Evolutionary conservation across 2,329 filamentous ascomycete species (phyloP), one percentile per base, ranked within the genome.

Genomic region (Scytalidium sp.): DNA sequence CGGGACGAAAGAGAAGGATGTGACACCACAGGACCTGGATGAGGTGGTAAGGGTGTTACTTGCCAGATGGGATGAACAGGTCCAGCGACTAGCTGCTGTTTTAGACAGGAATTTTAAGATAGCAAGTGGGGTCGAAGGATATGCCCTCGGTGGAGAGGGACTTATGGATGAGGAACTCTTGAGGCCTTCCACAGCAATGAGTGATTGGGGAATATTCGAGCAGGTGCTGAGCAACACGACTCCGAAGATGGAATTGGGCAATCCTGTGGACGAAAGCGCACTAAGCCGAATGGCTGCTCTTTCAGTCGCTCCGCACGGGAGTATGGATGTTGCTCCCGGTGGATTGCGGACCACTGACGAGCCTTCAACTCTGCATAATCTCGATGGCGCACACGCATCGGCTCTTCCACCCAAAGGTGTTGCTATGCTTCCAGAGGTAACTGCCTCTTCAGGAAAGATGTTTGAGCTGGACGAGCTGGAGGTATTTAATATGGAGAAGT

Each of bases 211-310:
- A 1, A 65, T 67, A 21, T 29, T 66, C 19, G 59, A 66, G 39
- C 59, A 64, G 17, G 61, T 64, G n/a, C 39, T 65, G 25, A 62
- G 52, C 39, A 65, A 63, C 27, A 66, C 63, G 3, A 65, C 64
- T 3, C 64, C 64, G 1, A 60, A 46, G 23, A 42, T 60, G 8
- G 64, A 66, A 41, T 41, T 61, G 1, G 51, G 51, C 10, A 57
- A 64, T 50, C 62, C 62, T 2, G 56, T 65, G 8, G 63, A 65
- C 40, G 52, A 53, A 4, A 10, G 17, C 13, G 13, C 25, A 7
- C 17, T n/a, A 36, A n/a, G 17, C 17, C 5, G 13, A 36, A 15
- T n/a, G 13, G 15, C 17, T 15, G 32, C 13, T 15, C 13, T 36
- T 5, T n/a, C n/a, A n/a, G n/a, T n/a, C n/a, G n/a, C n/a, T n/a